Base-by-base conservation (phyloP, 768 basidiomycete species). In the Collybiopsis confluens region DNA sequence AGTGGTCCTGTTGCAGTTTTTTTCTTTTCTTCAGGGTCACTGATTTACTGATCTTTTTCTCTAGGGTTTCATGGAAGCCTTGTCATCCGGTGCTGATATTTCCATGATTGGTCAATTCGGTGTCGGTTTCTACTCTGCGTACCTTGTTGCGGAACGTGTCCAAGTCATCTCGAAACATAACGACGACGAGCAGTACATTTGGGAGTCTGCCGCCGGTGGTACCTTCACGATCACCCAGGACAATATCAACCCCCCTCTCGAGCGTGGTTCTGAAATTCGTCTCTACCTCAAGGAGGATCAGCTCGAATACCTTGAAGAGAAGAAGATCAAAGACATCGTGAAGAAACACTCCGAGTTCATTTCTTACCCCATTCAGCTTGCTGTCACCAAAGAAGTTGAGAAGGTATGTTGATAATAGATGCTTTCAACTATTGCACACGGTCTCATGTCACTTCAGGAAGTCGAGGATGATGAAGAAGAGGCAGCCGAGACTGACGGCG, bases 331-430 rank as follows among this genome's bases (percentile, higher is more conserved):
- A 82, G 97, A 98, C 62, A 92, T 96, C 62, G 96, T 99, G 70
- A 98, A 99, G 84, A 98, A 98, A 81, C 96, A 99, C 82, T 98
- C 96, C 65, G 96, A 99, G 77, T 98, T 98, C 80, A 99, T 98
- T 74, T 98, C 95, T 27, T 98, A 98, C 78, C 97, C 97, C 59
- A 99, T 98, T 67, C 95, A 98, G 69, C 84, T 99, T 59, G 92
- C 92, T 46, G 95, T 98, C 56, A 92, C 92, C 66, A 99, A 99
- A 84, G 97, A 98, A 78, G 91, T 95, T 49, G 97, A 99, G 80
- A 98, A 95, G 90, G 96, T 92, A 57, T 18, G 81, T 69, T n/a
- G n/a, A n/a, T n/a, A n/a, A n/a, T n/a, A n/a, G n/a, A n/a, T n/a
- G n/a, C n/a, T n/a, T n/a, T n/a, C n/a, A n/a, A n/a, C n/a, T n/a